Percentiles rank a stretch among this genome's conserved stretches.
Evolutionary conservation across 805 yeast genomes (phyloP).

Genomic region (Candida chilensis): DNA sequence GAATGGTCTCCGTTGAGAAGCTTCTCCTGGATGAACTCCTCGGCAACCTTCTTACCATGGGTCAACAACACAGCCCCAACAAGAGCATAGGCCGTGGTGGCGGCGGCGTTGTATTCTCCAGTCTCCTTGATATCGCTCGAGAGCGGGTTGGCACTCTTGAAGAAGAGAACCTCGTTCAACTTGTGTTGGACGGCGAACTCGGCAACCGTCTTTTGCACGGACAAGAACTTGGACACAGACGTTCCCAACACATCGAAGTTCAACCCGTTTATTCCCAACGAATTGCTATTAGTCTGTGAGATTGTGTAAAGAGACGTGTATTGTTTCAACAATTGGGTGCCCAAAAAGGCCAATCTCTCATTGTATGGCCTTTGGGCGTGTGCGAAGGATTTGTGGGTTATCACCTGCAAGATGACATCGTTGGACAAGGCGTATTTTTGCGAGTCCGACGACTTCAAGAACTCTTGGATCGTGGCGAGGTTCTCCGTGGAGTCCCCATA

Average conservation of each 20-base stretch:
- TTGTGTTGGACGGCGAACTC: constrained; percentile 38
- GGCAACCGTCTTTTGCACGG: constrained; percentile 41
- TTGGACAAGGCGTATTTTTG: constrained; percentile 48
- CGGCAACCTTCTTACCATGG: constrained; percentile 54
- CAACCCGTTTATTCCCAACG: constrained; percentile 31
- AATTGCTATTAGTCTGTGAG: constrained; percentile 5
- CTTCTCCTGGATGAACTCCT: constrained; percentile 45
- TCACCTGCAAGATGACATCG: constrained; percentile 59
- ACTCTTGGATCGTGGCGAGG: constrained; percentile 35
- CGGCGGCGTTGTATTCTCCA: constrained; percentile 48
- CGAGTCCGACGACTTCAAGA: constrained; percentile 19
- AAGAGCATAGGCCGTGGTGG: constrained; percentile 49
- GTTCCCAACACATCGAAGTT: constrained; percentile 57
- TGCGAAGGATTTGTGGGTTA: constrained; percentile 92
- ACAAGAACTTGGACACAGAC: constrained; percentile 37
- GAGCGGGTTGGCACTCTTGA: constrained; percentile 50
- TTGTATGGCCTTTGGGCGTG: constrained; percentile 87
- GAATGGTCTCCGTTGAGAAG: constrained; percentile 21
- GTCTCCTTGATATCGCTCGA: constrained; percentile 32
- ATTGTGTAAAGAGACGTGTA: constrained; percentile 33
- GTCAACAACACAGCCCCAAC: constrained; percentile 60
- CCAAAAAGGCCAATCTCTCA: constrained; percentile 73
- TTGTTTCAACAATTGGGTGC: constrained; percentile 50
- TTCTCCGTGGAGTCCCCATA: constrained; percentile 47
- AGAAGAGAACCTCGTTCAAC: constrained; percentile 49